Base-by-base conservation (phyloP, 2,329 filamentous ascomycete species). In the Talaromyces sp. region DNA sequence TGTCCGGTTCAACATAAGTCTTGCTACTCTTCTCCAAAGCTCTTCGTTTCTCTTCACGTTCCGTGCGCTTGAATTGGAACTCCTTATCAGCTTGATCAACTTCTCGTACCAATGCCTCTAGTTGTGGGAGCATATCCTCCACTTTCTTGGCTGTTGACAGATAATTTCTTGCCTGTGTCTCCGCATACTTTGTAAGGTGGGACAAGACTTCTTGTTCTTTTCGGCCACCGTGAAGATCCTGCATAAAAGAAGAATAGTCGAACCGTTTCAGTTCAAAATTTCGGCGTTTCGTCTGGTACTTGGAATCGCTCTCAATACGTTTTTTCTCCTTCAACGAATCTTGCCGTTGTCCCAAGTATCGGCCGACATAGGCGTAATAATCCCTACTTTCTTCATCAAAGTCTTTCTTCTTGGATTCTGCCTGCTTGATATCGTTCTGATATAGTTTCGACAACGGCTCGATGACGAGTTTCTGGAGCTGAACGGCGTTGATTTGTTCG, bases 351-450 rank as follows among this genome's bases (percentile, higher is more conserved):
- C 95, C 95, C n/a, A 99, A 86, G 78, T 99, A 99, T 56, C 93
- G 88, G 68, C 93, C 91, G 60, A 98, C 91, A 75, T 97, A 99
- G 68, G 90, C 89, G 78, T 99, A 99, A 79, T 97, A 99, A 75
- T 99, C 95, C 76, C 96, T 95, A 81, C 94, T 98, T 76, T 99
- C 95, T 73, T 99, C 95, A 69, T 99, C 95, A 72, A 99, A 99
- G 71, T 98, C 95, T 69, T 95, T 92, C 79, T 95, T 96, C 82
- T 99, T 99, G 47, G 90, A 85, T 74, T 99, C 95, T 31, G 94
- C 96, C 77, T 97, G 93, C 78, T 99, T 99, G 81, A 99, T 98
- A 73, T 99, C 96, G 68, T 94, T 85, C 67, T 92, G 92, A 78
- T 99, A 99, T 14, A 99, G 82, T 78, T 92, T 96, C 69, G 87